Evolutionary conservation across 139 green algal genomes (phyloP), one percentile per base, ranked within the genome.

Genomic region (Volvox reticuliferus): DNA sequence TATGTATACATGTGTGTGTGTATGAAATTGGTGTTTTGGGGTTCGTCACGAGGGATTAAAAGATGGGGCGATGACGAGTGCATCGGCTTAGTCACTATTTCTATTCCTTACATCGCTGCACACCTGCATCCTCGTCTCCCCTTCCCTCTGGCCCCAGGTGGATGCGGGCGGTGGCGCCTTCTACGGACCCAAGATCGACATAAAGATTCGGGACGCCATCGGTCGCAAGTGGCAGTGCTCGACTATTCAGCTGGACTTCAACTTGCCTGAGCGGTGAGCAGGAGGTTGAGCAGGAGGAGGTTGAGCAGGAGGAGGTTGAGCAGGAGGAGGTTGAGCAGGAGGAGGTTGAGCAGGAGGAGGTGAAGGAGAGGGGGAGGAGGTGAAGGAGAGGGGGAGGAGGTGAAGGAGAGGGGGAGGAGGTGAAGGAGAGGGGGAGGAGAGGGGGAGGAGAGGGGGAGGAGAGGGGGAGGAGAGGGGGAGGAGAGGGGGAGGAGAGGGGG

Each of bases 101-200:
- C n/a, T n/a, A n/a, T n/a, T n/a, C n/a, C n/a, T 9, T 77, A 28
- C 75, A 26, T 55, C 1, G 24, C 28, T 77, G 14, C n/a, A 50
- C 61, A 50, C 6, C 0, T 28, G 0, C 55, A 19, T 20, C 22
- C 33, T 17, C 36, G 9, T 65, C 35, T 24, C 24, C 83, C 83
- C 83, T 20, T 12, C 67, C 35, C 68, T 37, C 67, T 12, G 16
- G 21, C 61, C 81, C n/a, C 84, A 91, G 82, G 87, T 92, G 2
- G 92, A 94, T 61, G 92, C 67, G 68, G 98, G 98, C 9, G 98
- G 98, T 32, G 98, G 98, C 73, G 98, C 98, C 12, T 99, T 99
- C 93, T 99, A 99, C 92, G 98, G 98, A 6, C 98, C 98, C 24
- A 99, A 99, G 94, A 99, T 99, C 87, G 98, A 99, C 93, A 96